Conservation (phyloP, 2,329 filamentous ascomycete genomes). For the Helotiales sp. region DNA sequence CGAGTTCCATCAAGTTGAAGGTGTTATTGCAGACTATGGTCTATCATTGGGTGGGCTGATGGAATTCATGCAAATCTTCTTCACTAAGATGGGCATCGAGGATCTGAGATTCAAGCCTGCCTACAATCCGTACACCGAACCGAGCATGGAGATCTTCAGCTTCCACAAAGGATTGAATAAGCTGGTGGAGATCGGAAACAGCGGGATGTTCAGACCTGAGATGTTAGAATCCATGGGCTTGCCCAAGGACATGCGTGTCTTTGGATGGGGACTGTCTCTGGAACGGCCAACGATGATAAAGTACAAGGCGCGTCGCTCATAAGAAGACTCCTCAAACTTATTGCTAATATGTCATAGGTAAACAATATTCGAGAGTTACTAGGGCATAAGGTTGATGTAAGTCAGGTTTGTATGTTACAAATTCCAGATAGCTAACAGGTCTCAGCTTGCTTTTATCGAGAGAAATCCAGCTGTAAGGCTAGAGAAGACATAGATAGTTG, state of each 20-base stretch:
- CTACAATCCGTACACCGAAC: conserved; percentile 94
- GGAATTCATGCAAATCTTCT: conserved; percentile 94
- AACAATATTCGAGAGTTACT: conserved; percentile 55
- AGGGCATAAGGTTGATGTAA: conserved; percentile 84
- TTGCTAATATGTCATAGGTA: conserved; percentile 43
- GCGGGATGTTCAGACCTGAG: conserved; percentile 97
- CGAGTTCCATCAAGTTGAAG: conserved; percentile 98
- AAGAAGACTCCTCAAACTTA: not conserved
- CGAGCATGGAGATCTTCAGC: conserved; percentile 97
- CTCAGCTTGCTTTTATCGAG: conserved; percentile 77
- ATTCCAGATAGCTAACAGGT: not conserved
- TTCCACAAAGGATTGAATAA: conserved; percentile 88
- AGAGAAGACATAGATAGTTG: conserved; percentile 33
- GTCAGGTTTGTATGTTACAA: not conserved
- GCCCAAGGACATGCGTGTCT: conserved; percentile 87
- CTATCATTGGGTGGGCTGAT: conserved; percentile 91
- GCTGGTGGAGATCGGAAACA: conserved; percentile 97
- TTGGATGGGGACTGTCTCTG: conserved; percentile 88
- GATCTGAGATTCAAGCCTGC: conserved; percentile 94
- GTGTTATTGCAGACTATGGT: conserved; percentile 95
- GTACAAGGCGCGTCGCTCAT: conserved; percentile 30
- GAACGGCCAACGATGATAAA: conserved; percentile 87
- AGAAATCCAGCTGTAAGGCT: conserved; percentile 87
- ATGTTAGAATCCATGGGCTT: conserved; percentile 96
- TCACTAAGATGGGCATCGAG: conserved; percentile 89